Percentiles rank a stretch among this genome's conserved stretches.
Conservation (phyloP, 2,329 filamentous ascomycete genomes). For the Colletotrichum musicola region DNA sequence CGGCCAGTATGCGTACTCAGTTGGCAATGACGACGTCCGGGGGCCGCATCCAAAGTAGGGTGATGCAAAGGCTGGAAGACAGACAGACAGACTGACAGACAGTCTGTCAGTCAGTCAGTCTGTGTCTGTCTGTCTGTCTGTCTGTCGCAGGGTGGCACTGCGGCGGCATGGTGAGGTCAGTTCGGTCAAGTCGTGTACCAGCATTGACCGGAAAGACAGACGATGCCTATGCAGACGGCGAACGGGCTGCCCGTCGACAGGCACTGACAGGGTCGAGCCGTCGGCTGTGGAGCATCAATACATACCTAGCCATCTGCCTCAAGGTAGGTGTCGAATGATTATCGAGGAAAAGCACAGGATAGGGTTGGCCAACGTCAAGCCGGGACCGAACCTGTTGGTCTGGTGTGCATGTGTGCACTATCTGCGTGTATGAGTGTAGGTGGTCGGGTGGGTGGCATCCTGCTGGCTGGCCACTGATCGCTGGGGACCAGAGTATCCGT, state of each 20-base stretch:
- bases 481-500: too few relatives aligned
- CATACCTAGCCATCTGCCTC: too few relatives aligned
- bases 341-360: not conserved
- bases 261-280: conserved; percentile 10
- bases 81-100: too few relatives aligned
- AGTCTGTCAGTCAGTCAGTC: too few relatives aligned
- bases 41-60: not conserved
- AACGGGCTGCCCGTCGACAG: conserved; percentile 12
- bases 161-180: conserved; percentile 34
- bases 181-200: conserved; percentile 5
- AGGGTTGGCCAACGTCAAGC: not conserved
- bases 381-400: conserved; percentile 3
- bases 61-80: not conserved
- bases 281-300: not conserved
- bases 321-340: too few relatives aligned
- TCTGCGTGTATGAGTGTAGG: too few relatives aligned
- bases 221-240: conserved; percentile 5
- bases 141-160: conserved; percentile 14
- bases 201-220: not conserved
- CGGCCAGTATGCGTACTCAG: too few relatives aligned
- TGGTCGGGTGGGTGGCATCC: too few relatives aligned
- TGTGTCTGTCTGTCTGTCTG: not conserved
- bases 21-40: not conserved
- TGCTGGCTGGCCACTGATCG: not conserved
- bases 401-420: not conserved